Conservation (phyloP, 192 early-diverging fungal species). For the Mortierella alpina region DNA sequence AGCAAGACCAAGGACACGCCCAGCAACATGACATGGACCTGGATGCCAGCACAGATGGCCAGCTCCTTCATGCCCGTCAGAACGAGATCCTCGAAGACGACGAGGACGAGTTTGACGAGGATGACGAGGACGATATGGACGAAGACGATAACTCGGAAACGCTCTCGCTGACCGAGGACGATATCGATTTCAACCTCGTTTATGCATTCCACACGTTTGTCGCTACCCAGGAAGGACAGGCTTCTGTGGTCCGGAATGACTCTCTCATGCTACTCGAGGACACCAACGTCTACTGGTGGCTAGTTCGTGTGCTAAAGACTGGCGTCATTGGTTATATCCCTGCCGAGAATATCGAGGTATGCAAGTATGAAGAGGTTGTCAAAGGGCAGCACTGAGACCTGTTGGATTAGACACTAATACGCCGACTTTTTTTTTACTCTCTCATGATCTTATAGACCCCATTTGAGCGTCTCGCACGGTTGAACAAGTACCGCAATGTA, state of each 20-base stretch:
- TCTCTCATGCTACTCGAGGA: slow-evolving; percentile 85
- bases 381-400: not conserved
- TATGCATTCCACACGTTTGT: slow-evolving; percentile 90
- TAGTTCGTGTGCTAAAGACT: slow-evolving; percentile 76
- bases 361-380: not conserved
- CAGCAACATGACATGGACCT: slow-evolving; percentile 9
- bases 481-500: slow-evolving; percentile 82
- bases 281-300: slow-evolving; percentile 87
- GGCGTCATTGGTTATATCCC: slow-evolving; percentile 87
- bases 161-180: slow-evolving; percentile 62
- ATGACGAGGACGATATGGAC: slow-evolving; percentile 53
- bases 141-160: slow-evolving; percentile 56
- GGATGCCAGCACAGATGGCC: slow-evolving; percentile 8
- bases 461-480: slow-evolving; percentile 78
- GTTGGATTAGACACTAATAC: too few species aligned
- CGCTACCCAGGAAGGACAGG: slow-evolving; percentile 86
- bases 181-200: slow-evolving; percentile 82
- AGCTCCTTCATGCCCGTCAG: slow-evolving; percentile 30
- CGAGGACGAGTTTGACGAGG: slow-evolving; percentile 42
- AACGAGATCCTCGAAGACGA: slow-evolving; percentile 53
- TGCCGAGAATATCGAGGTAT: slow-evolving; percentile 88
- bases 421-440: not conserved
- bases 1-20: not conserved
- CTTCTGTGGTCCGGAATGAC: slow-evolving; percentile 82
- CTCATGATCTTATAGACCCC: slow-evolving; percentile 66